Conservation (phyloP, 2,329 filamentous ascomycete species). For the Clonostachys rhizophaga region DNA sequence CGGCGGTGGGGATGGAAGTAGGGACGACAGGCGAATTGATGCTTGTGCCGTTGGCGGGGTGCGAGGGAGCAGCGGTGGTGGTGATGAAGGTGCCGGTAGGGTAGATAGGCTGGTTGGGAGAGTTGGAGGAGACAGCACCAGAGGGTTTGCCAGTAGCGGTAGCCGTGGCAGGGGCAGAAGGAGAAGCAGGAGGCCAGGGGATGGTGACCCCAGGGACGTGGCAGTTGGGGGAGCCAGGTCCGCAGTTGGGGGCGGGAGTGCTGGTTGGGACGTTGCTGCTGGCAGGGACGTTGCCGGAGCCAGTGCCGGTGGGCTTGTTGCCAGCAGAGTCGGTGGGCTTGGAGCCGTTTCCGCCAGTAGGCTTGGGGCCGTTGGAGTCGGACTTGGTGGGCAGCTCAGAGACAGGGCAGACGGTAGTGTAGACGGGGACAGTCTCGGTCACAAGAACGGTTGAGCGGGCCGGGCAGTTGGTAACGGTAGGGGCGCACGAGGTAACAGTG, state of each 20-base stretch:
- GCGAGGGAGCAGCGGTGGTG: too few species aligned
- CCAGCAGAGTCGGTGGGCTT: too few species aligned
- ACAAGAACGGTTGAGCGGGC: slow-evolving; percentile 1
- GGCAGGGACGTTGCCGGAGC: slow-evolving; percentile 39
- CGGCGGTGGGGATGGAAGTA: slow-evolving; percentile 38
- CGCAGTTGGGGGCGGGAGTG: too few species aligned
- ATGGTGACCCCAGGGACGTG: slow-evolving; percentile 1
- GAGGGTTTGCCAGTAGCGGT: slow-evolving; percentile 15
- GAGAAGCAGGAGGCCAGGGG: slow-evolving; percentile 14
- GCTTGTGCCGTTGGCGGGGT: too few species aligned
- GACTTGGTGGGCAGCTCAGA: slow-evolving; percentile 8
- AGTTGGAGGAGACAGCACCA: background rate
- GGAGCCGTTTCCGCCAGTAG: slow-evolving; percentile 1
- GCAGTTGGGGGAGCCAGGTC: too few species aligned
- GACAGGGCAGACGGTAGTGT: slow-evolving; percentile 28
- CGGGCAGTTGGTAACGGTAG: slow-evolving; percentile 55
- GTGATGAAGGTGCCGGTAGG: slow-evolving; percentile 3
- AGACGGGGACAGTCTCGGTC: slow-evolving; percentile 16
- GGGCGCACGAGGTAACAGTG: slow-evolving; percentile 53
- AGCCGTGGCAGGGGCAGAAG: slow-evolving; percentile 30
- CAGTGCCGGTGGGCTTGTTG: too few species aligned
- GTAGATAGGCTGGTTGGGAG: slow-evolving; percentile 10
- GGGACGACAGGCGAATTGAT: slow-evolving; percentile 7
- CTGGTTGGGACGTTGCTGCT: background rate
- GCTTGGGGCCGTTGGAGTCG: slow-evolving; percentile 4